These are phyloP conservation scores for Nicotiana attenuata DNA, from an alignment of 257 asterid genomes.

Conservation along the genomic window DNA sequence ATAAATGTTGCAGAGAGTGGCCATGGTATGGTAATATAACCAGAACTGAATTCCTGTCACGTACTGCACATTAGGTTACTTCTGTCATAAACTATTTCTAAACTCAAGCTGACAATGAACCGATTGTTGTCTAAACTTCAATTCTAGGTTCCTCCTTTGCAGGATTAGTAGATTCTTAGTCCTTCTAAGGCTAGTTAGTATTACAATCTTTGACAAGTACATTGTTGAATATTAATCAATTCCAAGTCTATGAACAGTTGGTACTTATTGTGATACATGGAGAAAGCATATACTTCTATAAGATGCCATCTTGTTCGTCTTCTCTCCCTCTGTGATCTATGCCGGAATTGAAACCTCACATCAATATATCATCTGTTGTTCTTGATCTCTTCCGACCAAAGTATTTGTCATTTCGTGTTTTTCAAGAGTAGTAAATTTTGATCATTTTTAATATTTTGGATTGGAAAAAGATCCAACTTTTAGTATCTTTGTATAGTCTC, in stretches of 20 bases:
- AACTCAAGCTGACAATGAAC: not conserved
- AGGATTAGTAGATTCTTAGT: not conserved
- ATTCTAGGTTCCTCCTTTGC: not conserved
- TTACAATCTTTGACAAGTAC: not conserved
- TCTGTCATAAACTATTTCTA: not conserved
- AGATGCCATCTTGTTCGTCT: not conserved
- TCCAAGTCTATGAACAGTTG: not conserved
- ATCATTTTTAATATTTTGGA: not conserved
- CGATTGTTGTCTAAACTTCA: not conserved
- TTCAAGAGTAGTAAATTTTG: not conserved
- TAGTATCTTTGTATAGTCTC: not conserved
- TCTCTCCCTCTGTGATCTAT: not conserved
- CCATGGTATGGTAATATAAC: not conserved
- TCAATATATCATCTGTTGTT: not conserved
- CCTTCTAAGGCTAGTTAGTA: not conserved
- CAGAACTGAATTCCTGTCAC: not conserved
- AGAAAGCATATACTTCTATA: not conserved
- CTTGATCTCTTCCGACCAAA: not conserved
- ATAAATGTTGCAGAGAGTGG: not conserved
- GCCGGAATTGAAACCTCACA: not conserved
- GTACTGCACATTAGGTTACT: not conserved
- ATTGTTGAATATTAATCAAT: not conserved
- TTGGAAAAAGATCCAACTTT: not conserved
- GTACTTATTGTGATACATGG: not conserved
- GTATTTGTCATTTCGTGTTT: not conserved